These are phyloP conservation scores for Spencermartinsiella europaea DNA, from an alignment of 805 yeast species.

Conservation along the genomic window DNA sequence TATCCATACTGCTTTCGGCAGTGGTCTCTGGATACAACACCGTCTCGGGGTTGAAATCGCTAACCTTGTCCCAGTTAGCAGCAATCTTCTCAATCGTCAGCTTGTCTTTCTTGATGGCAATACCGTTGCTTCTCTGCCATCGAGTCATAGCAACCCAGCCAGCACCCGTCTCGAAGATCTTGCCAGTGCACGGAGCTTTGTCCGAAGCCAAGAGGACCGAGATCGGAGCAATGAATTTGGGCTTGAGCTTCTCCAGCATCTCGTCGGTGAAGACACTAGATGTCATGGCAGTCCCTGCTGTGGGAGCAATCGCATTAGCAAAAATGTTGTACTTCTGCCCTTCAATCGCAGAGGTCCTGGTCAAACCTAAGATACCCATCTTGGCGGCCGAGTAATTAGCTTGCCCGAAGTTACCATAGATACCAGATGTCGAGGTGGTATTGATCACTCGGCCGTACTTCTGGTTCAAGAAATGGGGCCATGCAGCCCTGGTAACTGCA, in stretches of 20 bases:
- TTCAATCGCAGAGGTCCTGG: constrained; percentile 84
- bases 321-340: constrained; percentile 74
- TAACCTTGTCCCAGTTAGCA: constrained; percentile 60
- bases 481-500: constrained; percentile 78
- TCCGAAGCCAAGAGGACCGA: constrained; percentile 76
- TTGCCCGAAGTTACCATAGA: constrained; percentile 97
- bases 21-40: constrained; percentile 56
- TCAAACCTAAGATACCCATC: constrained; percentile 78
- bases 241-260: constrained; percentile 78
- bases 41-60: constrained; percentile 54
- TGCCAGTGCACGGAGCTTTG: constrained; percentile 68
- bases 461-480: constrained; percentile 84
- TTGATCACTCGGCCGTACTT: constrained; percentile 78
- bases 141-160: constrained; percentile 95
- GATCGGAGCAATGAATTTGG: constrained; percentile 86
- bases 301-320: constrained; percentile 88
- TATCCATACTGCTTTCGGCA: constrained; percentile 75
- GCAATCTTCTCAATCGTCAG: constrained; percentile 65
- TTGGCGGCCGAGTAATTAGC: constrained; percentile 94
- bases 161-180: constrained; percentile 87
- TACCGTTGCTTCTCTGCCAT: constrained; percentile 92
- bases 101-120: constrained; percentile 44
- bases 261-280: constrained; percentile 73
- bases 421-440: constrained; percentile 93
- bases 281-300: constrained; percentile 98